Base-by-base conservation (phyloP, 1,139 yeast genomes). In the Lodderomyces pseudojiufengensis region DNA sequence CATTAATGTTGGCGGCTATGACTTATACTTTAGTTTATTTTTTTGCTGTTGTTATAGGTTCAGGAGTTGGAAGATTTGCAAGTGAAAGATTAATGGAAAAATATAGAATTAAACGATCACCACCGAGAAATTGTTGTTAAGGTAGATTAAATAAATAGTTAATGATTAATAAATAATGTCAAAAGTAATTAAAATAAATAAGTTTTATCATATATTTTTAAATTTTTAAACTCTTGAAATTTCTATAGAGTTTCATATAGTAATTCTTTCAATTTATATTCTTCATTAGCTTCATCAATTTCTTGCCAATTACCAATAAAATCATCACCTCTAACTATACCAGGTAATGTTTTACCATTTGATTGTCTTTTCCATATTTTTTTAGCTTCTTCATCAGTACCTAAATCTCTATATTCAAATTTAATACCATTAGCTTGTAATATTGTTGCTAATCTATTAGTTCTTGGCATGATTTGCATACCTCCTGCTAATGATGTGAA, bases 401-500 rank as follows among this genome's bases (percentile, higher is more conserved):
- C 95, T 38, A 90, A 65, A 55, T 90, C 98, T 37, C 84, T 76
- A 50, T 79, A 75, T 23, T 76, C 72, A 57, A 78, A 87, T 43
- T 76, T 68, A 41, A 90, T 66, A 29, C 79, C 74, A 56, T 87
- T 85, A 2, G 92, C 94, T 29, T 78, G 74, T 32, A 90, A 70
- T 39, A 90, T 86, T 1, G 88, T 83, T 12, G 76, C 75, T 40
- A 92, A 65, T 39, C 92, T 67, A 55, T 84, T 86, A 26, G 95
- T 87, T 48, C 92, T 70, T n/a, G 83, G 76, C 50, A 82, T 78
- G 55, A 88, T 76, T 54, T 84, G 90, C 71, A 82, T 83, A 1
- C 95, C 95, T 23, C 95, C 95, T 0, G 96, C 95, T 38, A 88
- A 68, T 0, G 97, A 90, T 0, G 97, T 86, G 63, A 72, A 88